A percentile compares a stretch with the other conserved stretches of the same genome.
Evolutionary conservation across 768 basidiomycete species (phyloP).

Genomic region (Russula compacta): DNA sequence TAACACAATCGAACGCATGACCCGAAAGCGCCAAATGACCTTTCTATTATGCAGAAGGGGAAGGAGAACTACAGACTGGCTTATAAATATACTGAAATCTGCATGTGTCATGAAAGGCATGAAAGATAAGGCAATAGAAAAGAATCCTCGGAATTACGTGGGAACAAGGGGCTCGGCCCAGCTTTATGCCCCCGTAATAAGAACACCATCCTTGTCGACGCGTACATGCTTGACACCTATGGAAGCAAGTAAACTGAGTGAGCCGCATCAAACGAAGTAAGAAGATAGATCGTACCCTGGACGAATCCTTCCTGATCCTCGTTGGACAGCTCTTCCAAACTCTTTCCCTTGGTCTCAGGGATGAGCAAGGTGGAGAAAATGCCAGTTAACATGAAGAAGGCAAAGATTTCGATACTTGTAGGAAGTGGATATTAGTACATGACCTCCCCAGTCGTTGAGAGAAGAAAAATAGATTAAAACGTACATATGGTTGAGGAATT

Average conservation of each 20-base stretch:
- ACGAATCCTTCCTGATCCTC: conserved; percentile 61
- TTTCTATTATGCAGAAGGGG: conserved; percentile 3
- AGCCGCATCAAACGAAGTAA: not conserved
- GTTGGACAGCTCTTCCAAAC: conserved; percentile 66
- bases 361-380: conserved; percentile 72
- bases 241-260: not conserved
- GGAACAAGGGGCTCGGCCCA: not conserved
- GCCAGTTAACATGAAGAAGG: conserved; percentile 81
- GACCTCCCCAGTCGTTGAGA: not conserved
- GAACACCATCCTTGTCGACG: conserved; percentile 11
- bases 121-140: not conserved
- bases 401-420: conserved; percentile 69
- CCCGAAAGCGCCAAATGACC: not conserved
- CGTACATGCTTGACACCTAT: conserved; percentile 5
- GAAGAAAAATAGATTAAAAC: conserved; percentile 26
- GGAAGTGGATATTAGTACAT: not conserved
- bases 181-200: not conserved
- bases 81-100: conserved; percentile 6
- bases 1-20: not conserved
- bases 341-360: conserved; percentile 63
- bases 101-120: conserved; percentile 5
- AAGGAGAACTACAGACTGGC: not conserved
- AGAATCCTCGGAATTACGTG: not conserved
- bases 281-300: conserved; percentile 17
- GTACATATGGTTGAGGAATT: conserved; percentile 61